Conservation (phyloP, 1,284 basidiomycete genomes). For the Apiotrichum sp. region DNA sequence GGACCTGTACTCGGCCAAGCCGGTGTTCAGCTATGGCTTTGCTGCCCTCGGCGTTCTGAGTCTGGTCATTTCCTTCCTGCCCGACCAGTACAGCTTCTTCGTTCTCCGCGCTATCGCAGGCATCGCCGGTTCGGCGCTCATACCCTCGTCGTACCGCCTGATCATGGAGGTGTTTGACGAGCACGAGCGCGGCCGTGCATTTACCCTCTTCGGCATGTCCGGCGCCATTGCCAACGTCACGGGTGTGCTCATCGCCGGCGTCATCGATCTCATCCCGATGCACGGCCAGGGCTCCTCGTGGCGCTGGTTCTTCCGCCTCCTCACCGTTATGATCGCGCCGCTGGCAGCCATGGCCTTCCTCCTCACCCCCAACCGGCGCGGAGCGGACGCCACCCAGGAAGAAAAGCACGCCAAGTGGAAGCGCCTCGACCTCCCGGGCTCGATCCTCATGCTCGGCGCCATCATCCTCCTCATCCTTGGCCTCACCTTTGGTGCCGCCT, state of each 20-base stretch:
- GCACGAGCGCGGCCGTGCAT: conserved; percentile 30
- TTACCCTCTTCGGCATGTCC: conserved; percentile 38
- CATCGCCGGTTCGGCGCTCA: conserved; percentile 27
- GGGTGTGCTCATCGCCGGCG: conserved; percentile 35
- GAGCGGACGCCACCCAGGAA: conserved; percentile 5
- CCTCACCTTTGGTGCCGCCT: conserved; percentile 38
- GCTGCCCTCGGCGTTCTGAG: conserved; percentile 24
- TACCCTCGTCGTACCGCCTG: conserved; percentile 42
- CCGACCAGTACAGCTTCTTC: conserved; percentile 31
- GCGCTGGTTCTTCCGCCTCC: conserved; percentile 37
- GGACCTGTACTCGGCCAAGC: conserved; percentile 35
- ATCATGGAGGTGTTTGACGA: conserved; percentile 37
- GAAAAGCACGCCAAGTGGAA: conserved; percentile 22
- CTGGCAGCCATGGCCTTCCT: conserved; percentile 20
- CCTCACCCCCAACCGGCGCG: conserved; percentile 27
- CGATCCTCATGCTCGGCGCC: conserved; percentile 29
- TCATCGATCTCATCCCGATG: conserved; percentile 42
- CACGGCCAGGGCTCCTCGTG: conserved; percentile 37
- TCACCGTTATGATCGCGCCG: conserved; percentile 27
- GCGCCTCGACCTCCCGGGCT: conserved; percentile 37
- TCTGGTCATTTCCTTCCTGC: conserved; percentile 33
- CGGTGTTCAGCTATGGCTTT: conserved; percentile 32
- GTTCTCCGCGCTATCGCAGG: conserved; percentile 32
- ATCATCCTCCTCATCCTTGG: conserved; percentile 42
- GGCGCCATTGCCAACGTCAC: conserved; percentile 43